Percentiles rank a stretch among this genome's conserved stretches.
These are phyloP conservation scores for Ustilago vetiveriae DNA, from an alignment of 1,284 basidiomycete species.

Conservation along the genomic window DNA sequence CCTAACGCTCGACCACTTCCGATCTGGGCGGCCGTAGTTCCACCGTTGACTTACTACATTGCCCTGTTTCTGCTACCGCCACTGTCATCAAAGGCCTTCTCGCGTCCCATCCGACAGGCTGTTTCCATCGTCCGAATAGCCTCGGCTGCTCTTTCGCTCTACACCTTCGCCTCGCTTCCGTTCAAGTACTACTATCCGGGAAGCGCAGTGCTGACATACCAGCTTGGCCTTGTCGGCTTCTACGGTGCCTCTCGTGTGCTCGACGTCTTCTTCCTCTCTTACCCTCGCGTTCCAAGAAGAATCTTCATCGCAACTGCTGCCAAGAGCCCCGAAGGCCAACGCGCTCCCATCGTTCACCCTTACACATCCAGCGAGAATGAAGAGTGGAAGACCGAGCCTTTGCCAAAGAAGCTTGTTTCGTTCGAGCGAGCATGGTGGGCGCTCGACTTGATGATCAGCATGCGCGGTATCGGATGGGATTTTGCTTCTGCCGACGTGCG, in stretches of 20 bases:
- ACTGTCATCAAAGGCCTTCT: constrained; percentile 21
- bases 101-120: constrained; percentile 2
- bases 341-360: constrained; percentile 13
- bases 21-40: constrained; percentile 38
- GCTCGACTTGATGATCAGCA: constrained; percentile 52
- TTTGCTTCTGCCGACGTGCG: constrained; percentile 50
- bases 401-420: constrained; percentile 26
- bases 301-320: constrained; percentile 23
- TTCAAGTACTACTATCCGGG: constrained; percentile 46
- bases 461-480: constrained; percentile 55
- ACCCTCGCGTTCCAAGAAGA: constrained; percentile 38
- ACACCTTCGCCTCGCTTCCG: constrained; percentile 40
- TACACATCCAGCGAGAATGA: constrained; percentile 30
- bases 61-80: constrained; percentile 43
- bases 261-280: constrained; percentile 51
- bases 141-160: constrained; percentile 24
- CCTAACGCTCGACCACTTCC: constrained; percentile 24
- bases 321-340: constrained; percentile 12
- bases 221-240: constrained; percentile 45
- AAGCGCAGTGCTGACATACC: constrained; percentile 47
- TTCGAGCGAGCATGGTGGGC: constrained; percentile 51
- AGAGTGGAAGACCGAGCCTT: constrained; percentile 40
- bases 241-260: constrained; percentile 43
- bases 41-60: constrained; percentile 48
- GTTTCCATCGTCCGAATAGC: constrained; percentile 8